A percentile compares a stretch with the other conserved stretches of the same genome.
These are phyloP conservation scores for Penicillium coprophilum DNA, from an alignment of 495 filamentous ascomycete genomes.

Conservation along the genomic window DNA sequence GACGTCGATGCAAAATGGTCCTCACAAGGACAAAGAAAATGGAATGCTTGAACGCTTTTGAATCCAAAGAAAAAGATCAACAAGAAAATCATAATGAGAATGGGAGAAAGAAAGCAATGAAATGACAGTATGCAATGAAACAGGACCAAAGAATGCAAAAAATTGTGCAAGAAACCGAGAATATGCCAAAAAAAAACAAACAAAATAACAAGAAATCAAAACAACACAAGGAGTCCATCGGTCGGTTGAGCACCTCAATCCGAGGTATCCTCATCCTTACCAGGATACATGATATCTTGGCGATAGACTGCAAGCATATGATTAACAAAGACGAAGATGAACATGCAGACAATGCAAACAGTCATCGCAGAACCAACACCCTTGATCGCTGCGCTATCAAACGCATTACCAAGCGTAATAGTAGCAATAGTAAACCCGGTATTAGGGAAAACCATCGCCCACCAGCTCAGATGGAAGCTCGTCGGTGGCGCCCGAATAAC, in stretches of 20 bases:
- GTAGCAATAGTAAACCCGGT: conserved; percentile 49
- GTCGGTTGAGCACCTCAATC: conserved; percentile 20
- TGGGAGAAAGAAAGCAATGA: background rate
- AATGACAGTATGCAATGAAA: background rate
- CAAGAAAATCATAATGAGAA: background rate
- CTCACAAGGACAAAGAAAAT: background rate
- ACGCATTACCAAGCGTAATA: conserved; percentile 44
- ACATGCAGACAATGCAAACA: conserved; percentile 54
- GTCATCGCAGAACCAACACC: conserved; percentile 47
- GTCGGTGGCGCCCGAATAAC: conserved; percentile 54
- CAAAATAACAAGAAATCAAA: background rate
- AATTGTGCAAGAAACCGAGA: background rate
- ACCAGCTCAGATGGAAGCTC: conserved; percentile 49
- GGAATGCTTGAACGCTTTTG: conserved; percentile 7
- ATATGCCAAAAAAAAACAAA: background rate
- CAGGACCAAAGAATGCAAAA: background rate
- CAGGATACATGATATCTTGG: conserved; percentile 59
- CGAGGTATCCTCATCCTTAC: conserved; percentile 60
- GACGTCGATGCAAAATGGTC: conserved; percentile 3
- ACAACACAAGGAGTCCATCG: background rate
- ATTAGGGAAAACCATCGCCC: conserved; percentile 50
- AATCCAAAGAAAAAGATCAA: background rate
- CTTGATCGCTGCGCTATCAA: conserved; percentile 40
- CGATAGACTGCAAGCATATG: conserved; percentile 54
- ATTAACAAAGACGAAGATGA: conserved; percentile 54